Evolutionary conservation across 768 basidiomycete genomes (phyloP), one percentile per base, ranked within the genome.

Genomic region (Punctularia strigosozonata): DNA sequence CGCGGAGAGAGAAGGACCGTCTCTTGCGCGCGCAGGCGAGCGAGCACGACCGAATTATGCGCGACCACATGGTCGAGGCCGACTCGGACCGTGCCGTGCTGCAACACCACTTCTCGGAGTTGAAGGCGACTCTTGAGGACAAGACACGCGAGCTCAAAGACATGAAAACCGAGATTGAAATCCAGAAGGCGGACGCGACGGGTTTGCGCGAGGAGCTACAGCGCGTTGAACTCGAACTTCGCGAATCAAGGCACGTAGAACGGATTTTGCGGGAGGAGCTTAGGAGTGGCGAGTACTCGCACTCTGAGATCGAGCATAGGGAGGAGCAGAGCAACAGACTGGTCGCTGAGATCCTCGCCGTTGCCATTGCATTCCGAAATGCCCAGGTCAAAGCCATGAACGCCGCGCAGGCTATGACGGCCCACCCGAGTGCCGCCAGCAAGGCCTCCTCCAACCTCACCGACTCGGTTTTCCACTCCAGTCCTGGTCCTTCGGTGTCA

Each of bases 51-150:
- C 61, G 71, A 24, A 57, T 68, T 31, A 75, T 95, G 45, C 74
- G 88, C 1, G 90, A 95, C 54, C 85, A 91, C 49, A 80, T 84
- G 39, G 84, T 84, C 3, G 92, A 98, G 57, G 86, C 90, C 12
- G 89, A 95, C 50, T 86, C 90, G 1, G 91, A 97, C 55, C 75
- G 89, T 6, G 90, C 91, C 1, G 88, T 94, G 12, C 65, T 95
- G 33, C 90, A 95, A 58, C 78, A 91, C 36, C 84, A 90, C 55
- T 80, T 84, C 53, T 75, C 72, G 28, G 84, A 86, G 52, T 61
- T 86, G 25, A 70, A 72, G 46, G 75, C 74, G 1, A 65, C 68
- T 6, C 59, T 80, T 36, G 83, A 81, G 40, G 65, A 70, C 41
- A 64, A 68, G 12, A 71, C 75, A 38, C 68, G 70, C 7, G 73